Evolutionary conservation across 805 yeast species (phyloP).

Genomic region (Saccharomycopsis synnaedendra): DNA sequence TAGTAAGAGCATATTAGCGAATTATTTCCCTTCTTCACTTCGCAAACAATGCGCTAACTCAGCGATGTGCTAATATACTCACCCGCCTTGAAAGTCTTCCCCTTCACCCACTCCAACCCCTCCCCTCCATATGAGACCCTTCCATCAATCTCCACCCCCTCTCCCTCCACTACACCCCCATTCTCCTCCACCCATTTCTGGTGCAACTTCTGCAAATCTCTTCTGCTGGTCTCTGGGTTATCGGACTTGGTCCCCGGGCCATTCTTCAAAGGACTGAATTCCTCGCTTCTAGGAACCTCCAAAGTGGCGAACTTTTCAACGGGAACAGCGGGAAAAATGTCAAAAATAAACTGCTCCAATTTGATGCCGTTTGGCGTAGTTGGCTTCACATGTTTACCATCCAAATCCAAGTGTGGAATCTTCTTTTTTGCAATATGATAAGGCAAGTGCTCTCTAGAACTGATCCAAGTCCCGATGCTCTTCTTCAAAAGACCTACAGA

Average conservation of each 20-base stretch:
- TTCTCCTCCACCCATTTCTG: slow-evolving; percentile 60
- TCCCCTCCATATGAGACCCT: slow-evolving; percentile 67
- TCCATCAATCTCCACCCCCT: slow-evolving; percentile 67
- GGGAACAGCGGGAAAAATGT: slow-evolving; percentile 75
- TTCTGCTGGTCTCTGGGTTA: slow-evolving; percentile 72
- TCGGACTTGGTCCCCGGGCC: slow-evolving; percentile 76
- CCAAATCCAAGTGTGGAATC: slow-evolving; percentile 47
- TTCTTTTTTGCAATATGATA: slow-evolving; percentile 92
- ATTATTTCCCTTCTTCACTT: too few species aligned
- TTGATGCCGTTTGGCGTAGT: slow-evolving; percentile 79
- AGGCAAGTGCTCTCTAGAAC: slow-evolving; percentile 60
- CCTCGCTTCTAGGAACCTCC: slow-evolving; percentile 77
- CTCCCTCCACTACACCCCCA: slow-evolving; percentile 50
- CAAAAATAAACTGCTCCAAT: slow-evolving; percentile 94
- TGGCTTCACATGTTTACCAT: slow-evolving; percentile 46
- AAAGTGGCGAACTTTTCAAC: slow-evolving; percentile 73
- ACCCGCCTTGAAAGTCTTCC: slow-evolving; percentile 24
- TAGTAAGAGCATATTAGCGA: too few species aligned
- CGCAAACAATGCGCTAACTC: not conserved
- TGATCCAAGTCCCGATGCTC: slow-evolving; percentile 59
- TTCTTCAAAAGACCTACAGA: slow-evolving; percentile 58
- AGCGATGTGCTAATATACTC: slow-evolving; percentile 3
- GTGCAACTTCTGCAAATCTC: slow-evolving; percentile 52
- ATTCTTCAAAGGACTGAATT: slow-evolving; percentile 91
- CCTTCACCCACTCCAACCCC: slow-evolving; percentile 47